Evolutionary conservation across 768 basidiomycete species (phyloP), one percentile per base, ranked within the genome.

Genomic region (Trichaptum fuscoviolaceum): DNA sequence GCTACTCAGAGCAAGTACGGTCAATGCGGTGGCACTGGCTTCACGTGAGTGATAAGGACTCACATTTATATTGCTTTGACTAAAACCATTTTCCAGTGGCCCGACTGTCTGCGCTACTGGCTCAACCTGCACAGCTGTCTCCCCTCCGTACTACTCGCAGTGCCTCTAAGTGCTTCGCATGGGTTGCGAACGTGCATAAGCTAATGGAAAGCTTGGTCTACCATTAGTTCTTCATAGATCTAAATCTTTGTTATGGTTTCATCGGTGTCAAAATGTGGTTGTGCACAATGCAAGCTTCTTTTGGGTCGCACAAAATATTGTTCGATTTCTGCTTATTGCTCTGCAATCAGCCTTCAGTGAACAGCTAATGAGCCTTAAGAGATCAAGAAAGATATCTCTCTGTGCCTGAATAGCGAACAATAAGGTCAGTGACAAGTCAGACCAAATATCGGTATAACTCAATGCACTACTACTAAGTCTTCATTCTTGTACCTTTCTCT

Each of bases 11-110:
- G 71, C 57, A 63, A 70, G 62, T 71, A 36, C 58, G 69, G 68
- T 20, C 70, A 70, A 60, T 71, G 73, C 63, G 73, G 71, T 65
- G 73, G 73, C 27, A 68, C 35, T 25, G 69, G 70, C 64, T 71
- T 58, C 34, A 66, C 62, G 68, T 68, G 35, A 63, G 63, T 68
- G 24, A 15, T 12, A 23, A 35, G 12, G 2, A 20, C 35, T 36
- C 42, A 8, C 9, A 2, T 3, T 52, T 2, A 15, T 52, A 52
- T 4, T 17, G 23, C 27, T 10, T 35, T 24, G 27, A 15, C 7
- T 25, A 24, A 23, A 5, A 36, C n/a, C n/a, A 25, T 24, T 26
- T 62, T 52, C 9, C 62, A 68, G 68, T 57, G 68, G 68, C 10
- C 67, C 68, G 23, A 69, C 68, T 2, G 58, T 36, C 27, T 69